Evolutionary conservation across 345 rosid genomes (phyloP), one percentile per base, ranked within the genome.

Genomic region (Abelmoschus esculentus): DNA sequence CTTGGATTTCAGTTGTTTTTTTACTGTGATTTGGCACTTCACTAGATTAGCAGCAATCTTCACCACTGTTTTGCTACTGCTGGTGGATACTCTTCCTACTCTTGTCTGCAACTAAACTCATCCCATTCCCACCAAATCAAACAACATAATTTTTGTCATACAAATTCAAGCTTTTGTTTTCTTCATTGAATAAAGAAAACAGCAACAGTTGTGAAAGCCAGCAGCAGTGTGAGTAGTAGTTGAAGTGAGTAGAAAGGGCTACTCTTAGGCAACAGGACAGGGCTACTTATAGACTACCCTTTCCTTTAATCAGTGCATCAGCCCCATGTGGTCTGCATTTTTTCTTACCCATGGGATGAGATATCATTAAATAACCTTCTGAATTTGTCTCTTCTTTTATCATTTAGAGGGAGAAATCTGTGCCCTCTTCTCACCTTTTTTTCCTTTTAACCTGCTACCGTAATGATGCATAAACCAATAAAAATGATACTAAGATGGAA

Each of bases 311-410:
- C 40, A 46, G 55, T 36, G 19, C 2, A 26, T 28, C 40, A 66
- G 17, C 56, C 56, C 70, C 70, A 66, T 66, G 70, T 66, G 70
- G 26, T 66, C 56, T 66, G 26, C 38, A 46, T 53, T 53, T 53
- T 53, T 18, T 47, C 26, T 29, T 28, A 0, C 13, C 13, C 47
- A 15, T 47, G 5, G 11, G 3, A 14, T 47, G 7, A 18, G 6
- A 38, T 46, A 28, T 47, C 57, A 66, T 64, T 44, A 64, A 64
- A 44, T 64, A 64, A 17, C 68, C 68, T 44, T 22, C 19, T 44
- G 34, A 44, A 19, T 22, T 64, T 64, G 68, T 64, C 34, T 19
- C 13, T 64, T 44, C 53, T 49, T 49, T 22, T 64, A 19, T n/a
- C 17, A 42, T 11, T 11, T 11, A 5, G 5, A 17, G 6, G 55